Evolutionary conservation across 2,329 filamentous ascomycete species (phyloP).

Genomic region (Fusarium siculi): DNA sequence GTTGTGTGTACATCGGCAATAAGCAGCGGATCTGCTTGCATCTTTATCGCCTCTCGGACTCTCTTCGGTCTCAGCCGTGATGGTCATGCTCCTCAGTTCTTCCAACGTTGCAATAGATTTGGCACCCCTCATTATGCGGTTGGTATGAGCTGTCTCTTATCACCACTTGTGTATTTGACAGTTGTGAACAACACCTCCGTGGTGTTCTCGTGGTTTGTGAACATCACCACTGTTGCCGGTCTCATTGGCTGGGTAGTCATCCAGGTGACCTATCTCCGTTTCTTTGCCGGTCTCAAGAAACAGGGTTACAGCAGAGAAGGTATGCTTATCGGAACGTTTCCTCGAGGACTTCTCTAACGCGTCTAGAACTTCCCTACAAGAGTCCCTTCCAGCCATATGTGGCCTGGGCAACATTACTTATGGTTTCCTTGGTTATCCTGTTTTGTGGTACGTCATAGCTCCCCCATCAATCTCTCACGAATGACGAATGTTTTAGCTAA

Average conservation of each 20-base stretch:
- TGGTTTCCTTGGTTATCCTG: neutral
- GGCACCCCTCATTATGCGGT: neutral
- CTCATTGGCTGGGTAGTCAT: neutral
- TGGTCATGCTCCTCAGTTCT: neutral
- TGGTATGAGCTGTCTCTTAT: neutral
- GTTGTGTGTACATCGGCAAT: neutral
- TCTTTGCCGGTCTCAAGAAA: neutral
- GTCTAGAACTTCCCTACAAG: neutral
- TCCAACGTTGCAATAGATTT: neutral
- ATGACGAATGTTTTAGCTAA: accelerated
- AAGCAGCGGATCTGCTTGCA: neutral
- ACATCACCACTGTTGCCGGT: neutral
- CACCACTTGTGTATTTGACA: neutral
- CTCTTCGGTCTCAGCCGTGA: neutral
- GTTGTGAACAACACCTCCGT: neutral
- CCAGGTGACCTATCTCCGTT: neutral
- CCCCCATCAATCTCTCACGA: accelerated
- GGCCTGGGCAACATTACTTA: neutral
- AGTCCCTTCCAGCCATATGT: neutral
- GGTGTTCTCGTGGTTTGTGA: neutral
- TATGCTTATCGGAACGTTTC: accelerated
- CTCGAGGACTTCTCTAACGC: accelerated
- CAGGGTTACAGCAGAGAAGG: neutral
- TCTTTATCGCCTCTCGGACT: neutral
- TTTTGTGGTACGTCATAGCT: neutral